phyloP scores from a whole-genome alignment of 2,329 filamentous ascomycete species.

The Claviceps cyperi region DNA sequence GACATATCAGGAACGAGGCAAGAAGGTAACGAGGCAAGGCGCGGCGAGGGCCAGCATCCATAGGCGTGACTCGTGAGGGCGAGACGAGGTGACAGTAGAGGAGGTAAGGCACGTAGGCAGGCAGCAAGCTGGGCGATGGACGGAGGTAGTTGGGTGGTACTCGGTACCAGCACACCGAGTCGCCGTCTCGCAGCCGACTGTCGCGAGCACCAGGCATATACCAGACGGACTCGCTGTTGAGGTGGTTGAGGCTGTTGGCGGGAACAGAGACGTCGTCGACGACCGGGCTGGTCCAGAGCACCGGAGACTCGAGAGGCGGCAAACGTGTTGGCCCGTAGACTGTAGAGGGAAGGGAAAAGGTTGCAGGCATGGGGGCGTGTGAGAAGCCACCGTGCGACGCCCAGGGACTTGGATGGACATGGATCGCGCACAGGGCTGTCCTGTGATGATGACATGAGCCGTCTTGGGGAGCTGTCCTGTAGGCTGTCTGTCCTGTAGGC shows the following conservation, averaged over 20 bases:
- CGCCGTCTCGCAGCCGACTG: not conserved
- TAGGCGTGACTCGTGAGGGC: conserved; percentile 10
- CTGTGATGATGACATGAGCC: conserved; percentile 7
- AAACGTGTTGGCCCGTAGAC: not conserved
- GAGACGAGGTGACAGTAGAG: conserved; percentile 9
- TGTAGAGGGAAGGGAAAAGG: not conserved
- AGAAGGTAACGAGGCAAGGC: conserved; percentile 21
- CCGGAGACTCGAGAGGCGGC: not conserved
- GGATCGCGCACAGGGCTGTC: not conserved
- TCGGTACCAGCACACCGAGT: not conserved
- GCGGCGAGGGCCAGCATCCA: conserved; percentile 20
- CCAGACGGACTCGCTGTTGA: not conserved
- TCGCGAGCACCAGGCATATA: not conserved
- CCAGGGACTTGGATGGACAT: not conserved
- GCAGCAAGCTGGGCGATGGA: not conserved
- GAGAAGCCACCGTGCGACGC: not conserved
- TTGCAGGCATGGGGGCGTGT: not conserved
- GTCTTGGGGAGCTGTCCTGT: not conserved
- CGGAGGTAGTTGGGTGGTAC: not conserved
- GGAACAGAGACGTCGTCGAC: not conserved
- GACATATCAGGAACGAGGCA: conserved; percentile 22
- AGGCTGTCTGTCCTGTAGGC: no score
- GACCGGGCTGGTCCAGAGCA: not conserved
- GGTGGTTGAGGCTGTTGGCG: not conserved
- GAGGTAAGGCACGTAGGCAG: not conserved